A percentile compares a stretch with the other conserved stretches of the same genome.
Evolutionary conservation across 371 early-diverging fungal genomes (phyloP).

Genomic region (Rhizopus arrhizus): DNA sequence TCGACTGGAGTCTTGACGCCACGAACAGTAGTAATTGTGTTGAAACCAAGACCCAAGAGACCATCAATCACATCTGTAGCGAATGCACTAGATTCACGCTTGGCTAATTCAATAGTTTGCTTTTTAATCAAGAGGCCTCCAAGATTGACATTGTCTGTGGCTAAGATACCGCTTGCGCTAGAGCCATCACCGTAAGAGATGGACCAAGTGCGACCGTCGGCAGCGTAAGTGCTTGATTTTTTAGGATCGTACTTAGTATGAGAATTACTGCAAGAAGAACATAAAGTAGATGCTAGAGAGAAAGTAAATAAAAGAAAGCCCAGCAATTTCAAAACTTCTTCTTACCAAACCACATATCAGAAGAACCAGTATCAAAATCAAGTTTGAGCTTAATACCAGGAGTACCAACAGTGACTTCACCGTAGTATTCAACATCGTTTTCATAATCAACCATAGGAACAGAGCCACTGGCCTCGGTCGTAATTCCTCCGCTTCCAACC

Average conservation of each 20-base stretch:
- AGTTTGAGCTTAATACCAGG: conserved; percentile 78
- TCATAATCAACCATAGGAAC: conserved; percentile 25
- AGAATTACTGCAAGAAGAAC: conserved; percentile 35
- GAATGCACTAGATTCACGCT: conserved; percentile 20
- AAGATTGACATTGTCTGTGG: conserved; percentile 26
- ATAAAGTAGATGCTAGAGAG: conserved; percentile 36
- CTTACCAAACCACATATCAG: conserved; percentile 45
- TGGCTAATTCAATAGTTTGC: conserved; percentile 33
- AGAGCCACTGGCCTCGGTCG: conserved; percentile 4
- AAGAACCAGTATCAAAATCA: conserved; percentile 87
- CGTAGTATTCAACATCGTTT: conserved; percentile 65
- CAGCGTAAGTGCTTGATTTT: conserved; percentile 48
- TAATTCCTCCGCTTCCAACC: neutral
- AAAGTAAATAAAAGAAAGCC: neutral
- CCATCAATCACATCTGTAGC: conserved; percentile 27
- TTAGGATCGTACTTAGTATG: conserved; percentile 44
- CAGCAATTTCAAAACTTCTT: neutral
- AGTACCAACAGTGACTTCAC: conserved; percentile 74
- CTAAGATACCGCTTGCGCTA: conserved; percentile 36
- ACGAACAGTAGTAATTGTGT: conserved; percentile 43
- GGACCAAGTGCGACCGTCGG: conserved; percentile 42
- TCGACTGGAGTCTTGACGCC: conserved; percentile 42
- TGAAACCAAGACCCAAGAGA: conserved; percentile 50
- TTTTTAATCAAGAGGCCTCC: conserved; percentile 31
- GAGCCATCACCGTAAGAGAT: conserved; percentile 58